Evolutionary conservation across 345 rosid species (phyloP), one percentile per base, ranked within the genome.

Genomic region (Citrus mangshanensis): DNA sequence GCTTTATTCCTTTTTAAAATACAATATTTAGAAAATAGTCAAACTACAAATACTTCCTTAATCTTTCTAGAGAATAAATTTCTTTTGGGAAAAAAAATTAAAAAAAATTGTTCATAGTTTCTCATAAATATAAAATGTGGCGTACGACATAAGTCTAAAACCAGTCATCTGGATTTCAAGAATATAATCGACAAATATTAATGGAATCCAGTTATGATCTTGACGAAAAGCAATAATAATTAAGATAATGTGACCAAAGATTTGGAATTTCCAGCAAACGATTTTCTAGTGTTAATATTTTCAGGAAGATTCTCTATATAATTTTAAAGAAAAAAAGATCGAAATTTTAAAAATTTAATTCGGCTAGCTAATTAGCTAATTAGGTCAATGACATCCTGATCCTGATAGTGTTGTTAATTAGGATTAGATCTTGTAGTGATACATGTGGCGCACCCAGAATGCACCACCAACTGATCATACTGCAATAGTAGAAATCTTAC

Each of bases 391-490:
- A 68, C 42, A 77, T 75, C 40, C 27, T 35, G 49, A 60, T 63
- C 14, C 30, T 78, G 25, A 37, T 30, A 68, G 35, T 46, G 58
- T 72, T 25, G 8, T 21, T 56, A 34, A 55, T 24, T 34, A 34
- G 21, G 3, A 72, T 54, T 16, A 68, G 76, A 71, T 79, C 68
- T 66, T 59, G 74, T 16, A 19, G 63, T n/a, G 14, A 73, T 46
- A 76, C 86, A 84, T 60, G 81, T 82, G 83, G 81, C 85, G 73
- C 77, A 73, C 54, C 74, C 80, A 54, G 83, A 40, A 63, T 68
- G 63, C 37, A 13, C 74, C 70, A 74, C 72, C 84, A 73, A 73
- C 78, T 60, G 61, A 63, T 42, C 58, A 18, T 54, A 54, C 19
- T 18, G 5, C 58, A 46, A 13, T 10, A n/a, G n/a, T 61, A 72